phyloP scores from a whole-genome alignment of 106 monocot genomes.

The Triglochin maritima region DNA sequence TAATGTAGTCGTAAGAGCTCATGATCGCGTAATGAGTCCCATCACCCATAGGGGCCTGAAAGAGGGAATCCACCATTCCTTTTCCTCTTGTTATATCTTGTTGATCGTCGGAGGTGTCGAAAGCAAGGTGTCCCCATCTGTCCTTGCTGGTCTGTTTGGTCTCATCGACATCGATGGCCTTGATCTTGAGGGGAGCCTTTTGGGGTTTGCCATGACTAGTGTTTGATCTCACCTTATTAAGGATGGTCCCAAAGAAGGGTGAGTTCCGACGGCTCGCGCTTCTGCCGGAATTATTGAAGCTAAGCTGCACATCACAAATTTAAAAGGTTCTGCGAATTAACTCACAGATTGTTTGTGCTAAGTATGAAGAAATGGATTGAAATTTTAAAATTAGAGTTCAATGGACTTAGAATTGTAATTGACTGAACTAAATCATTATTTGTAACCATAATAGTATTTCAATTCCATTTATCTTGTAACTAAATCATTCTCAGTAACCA shows the following conservation, averaged over 20 bases:
- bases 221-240: conserved; percentile 42
- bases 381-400: too few species aligned
- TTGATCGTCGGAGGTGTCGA: conserved; percentile 81
- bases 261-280: conserved; percentile 33
- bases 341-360: background rate
- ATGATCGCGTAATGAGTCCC: conserved; percentile 78
- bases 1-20: conserved; percentile 83
- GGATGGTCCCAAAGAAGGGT: conserved; percentile 55
- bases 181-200: conserved; percentile 28
- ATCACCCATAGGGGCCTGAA: conserved; percentile 76
- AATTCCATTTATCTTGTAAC: too few species aligned
- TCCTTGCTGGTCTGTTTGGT: conserved; percentile 56
- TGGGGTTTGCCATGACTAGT: background rate
- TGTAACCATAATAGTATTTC: too few species aligned
- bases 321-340: background rate
- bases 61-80: conserved; percentile 62
- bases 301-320: conserved; percentile 30
- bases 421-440: too few species aligned
- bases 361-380: background rate
- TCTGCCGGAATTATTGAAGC: conserved; percentile 21
- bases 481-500: background rate
- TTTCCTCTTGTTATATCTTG: conserved; percentile 96
- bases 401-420: too few species aligned
- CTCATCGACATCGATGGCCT: conserved; percentile 65
- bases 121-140: conserved; percentile 52